Base-by-base conservation (phyloP, 1,284 basidiomycete species). In the Sanghuangporus baumii region DNA sequence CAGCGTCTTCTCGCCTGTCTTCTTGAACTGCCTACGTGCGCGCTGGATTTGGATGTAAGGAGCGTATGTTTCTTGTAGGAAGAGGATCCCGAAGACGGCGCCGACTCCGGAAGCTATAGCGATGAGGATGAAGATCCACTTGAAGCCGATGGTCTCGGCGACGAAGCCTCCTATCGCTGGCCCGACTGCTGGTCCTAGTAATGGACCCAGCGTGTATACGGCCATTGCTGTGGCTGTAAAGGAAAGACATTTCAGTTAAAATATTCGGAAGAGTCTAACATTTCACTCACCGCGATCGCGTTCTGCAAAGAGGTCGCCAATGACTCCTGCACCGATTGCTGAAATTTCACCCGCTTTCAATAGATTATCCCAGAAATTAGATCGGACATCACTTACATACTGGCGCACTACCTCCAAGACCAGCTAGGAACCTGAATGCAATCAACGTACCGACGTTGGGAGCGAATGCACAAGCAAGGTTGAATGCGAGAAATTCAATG, bases 91-190 rank as follows among this genome's bases (percentile, higher is more conserved):
- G 31, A 83, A 38, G 1, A 73, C 51, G 7, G 77, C 73, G 1
- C 78, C 74, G 14, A 83, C 52, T 14, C 73, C 83, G 56, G 75
- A 76, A 6, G 79, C 60, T 40, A 72, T 81, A 38, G 79, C 76
- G 60, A 88, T 81, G 61, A 85, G 74, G 52, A 75, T 61, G 59
- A 74, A 70, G 20, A 55, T 59, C 65, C 62, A 66, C 62, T 57
- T 50, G 47, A 60, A 62, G 36, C 66, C 65, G 46, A 50, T 67
- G 11, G 34, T 48, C n/a, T 62, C 48, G 18, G 84, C 75, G 57
- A 88, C 81, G 71, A 85, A 88, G 2, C 86, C 85, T n/a, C 85
- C 85, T 16, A 81, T 80, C 41, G 86, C 78, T 6, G 85, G 85
- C 11, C 86, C 85, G 46, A 87, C 71, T 46, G 81, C 81, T 56